Conservation (phyloP, 257 asterid species). For the Osmanthus fragrans region DNA sequence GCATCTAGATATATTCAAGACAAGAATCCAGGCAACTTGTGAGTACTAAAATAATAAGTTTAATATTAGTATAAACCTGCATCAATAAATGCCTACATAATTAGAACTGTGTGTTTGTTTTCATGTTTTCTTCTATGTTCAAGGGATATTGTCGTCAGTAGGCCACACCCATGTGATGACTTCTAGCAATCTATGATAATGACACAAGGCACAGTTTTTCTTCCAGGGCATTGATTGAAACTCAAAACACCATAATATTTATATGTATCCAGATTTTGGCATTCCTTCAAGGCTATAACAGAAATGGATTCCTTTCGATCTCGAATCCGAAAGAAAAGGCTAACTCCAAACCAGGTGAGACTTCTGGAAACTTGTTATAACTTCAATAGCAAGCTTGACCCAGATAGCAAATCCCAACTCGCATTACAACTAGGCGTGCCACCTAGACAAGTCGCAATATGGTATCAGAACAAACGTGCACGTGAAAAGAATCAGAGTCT, state of each 20-base stretch:
- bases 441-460: slow-evolving; percentile 59
- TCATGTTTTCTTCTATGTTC: background rate
- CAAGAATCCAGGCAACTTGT: too few species aligned
- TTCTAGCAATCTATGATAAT: slow-evolving; percentile 40
- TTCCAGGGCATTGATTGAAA: slow-evolving; percentile 10
- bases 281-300: background rate
- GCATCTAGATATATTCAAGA: too few species aligned
- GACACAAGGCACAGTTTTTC: slow-evolving; percentile 41
- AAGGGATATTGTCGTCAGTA: slow-evolving; percentile 29
- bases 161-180: slow-evolving; percentile 54
- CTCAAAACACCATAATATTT: slow-evolving; percentile 1
- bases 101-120: background rate
- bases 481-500: slow-evolving; percentile 65
- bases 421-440: slow-evolving; percentile 58
- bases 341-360: slow-evolving; percentile 50
- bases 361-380: slow-evolving; percentile 50
- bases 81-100: background rate
- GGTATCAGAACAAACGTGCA: slow-evolving; percentile 81
- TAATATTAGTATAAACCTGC: background rate
- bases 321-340: slow-evolving; percentile 45
- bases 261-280: slow-evolving; percentile 12
- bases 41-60: too few species aligned
- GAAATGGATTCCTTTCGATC: slow-evolving; percentile 37
- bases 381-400: slow-evolving; percentile 54
- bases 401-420: slow-evolving; percentile 50